Conservation (phyloP, 768 basidiomycete genomes). For the Paxillus rubicundulus region DNA sequence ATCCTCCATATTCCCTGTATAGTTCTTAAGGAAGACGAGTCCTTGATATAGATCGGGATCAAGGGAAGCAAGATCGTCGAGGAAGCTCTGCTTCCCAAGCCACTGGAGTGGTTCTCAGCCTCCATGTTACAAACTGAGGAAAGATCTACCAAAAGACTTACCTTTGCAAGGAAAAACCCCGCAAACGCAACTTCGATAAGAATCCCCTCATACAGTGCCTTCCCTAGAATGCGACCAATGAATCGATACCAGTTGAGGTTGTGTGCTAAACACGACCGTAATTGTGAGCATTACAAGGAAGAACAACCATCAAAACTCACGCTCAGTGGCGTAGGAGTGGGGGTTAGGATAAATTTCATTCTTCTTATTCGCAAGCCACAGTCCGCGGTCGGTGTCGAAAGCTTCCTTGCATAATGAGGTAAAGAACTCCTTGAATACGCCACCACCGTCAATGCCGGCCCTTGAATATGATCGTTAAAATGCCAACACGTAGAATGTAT, state of each 20-base stretch:
- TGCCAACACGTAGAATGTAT: background rate
- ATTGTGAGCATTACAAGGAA: background rate
- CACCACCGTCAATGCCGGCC: slow-evolving; percentile 94
- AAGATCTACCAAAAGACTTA: slow-evolving; percentile 24
- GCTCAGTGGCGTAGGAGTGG: slow-evolving; percentile 84
- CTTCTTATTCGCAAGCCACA: slow-evolving; percentile 89
- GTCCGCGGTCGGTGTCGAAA: slow-evolving; percentile 89
- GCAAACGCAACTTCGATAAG: slow-evolving; percentile 94
- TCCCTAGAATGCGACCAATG: slow-evolving; percentile 91
- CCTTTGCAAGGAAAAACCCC: slow-evolving; percentile 90
- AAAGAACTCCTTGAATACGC: slow-evolving; percentile 97
- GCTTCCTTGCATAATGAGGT: slow-evolving; percentile 91
- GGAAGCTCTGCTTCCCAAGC: slow-evolving; percentile 87
- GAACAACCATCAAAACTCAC: slow-evolving; percentile 41
- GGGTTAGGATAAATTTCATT: slow-evolving; percentile 96
- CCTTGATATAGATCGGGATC: slow-evolving; percentile 93
- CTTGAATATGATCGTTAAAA: slow-evolving; percentile 34
- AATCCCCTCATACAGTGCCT: slow-evolving; percentile 96
- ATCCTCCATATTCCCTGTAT: slow-evolving; percentile 82
- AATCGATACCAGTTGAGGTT: slow-evolving; percentile 91
- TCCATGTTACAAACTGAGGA: background rate
- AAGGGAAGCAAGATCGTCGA: slow-evolving; percentile 89
- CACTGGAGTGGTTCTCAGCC: slow-evolving; percentile 48
- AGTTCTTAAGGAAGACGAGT: slow-evolving; percentile 90
- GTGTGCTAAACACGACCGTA: slow-evolving; percentile 48